Evolutionary conservation across 2,329 filamentous ascomycete genomes (phyloP).

Genomic region (Ophiognomonia clavigignenti-juglandacearum): DNA sequence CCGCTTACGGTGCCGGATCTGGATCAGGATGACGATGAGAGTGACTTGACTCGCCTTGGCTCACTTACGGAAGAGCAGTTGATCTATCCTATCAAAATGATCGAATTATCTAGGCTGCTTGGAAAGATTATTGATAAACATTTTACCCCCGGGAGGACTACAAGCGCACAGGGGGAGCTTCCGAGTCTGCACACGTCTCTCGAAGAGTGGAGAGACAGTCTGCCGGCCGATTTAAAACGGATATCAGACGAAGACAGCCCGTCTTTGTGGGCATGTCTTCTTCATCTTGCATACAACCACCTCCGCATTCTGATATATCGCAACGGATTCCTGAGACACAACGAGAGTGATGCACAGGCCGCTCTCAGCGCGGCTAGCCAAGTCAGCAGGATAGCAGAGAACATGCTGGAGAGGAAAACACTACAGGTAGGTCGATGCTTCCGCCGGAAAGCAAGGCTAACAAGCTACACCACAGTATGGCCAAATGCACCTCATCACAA

Average conservation of each 20-base stretch:
- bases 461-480: too few species aligned
- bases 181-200: constrained; percentile 25
- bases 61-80: constrained; percentile 28
- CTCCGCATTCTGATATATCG: constrained; percentile 31
- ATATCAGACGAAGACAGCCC: constrained; percentile 27
- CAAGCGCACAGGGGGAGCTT: constrained; percentile 24
- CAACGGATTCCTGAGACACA: constrained; percentile 26
- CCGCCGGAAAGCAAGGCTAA: too few species aligned
- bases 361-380: constrained; percentile 28
- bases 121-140: constrained; percentile 30
- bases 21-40: constrained; percentile 23
- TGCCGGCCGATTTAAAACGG: constrained; percentile 27
- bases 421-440: too few species aligned
- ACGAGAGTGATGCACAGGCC: constrained; percentile 24
- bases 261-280: constrained; percentile 30
- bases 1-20: constrained; percentile 26
- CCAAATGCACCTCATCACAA: constrained; percentile 35
- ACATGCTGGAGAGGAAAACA: constrained; percentile 26
- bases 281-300: constrained; percentile 34
- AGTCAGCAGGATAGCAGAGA: constrained; percentile 33
- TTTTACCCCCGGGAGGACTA: constrained; percentile 29
- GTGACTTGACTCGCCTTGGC: constrained; percentile 23
- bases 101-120: constrained; percentile 29
- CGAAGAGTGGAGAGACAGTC: constrained; percentile 29
- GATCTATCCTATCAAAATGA: constrained; percentile 33